phyloP scores from a whole-genome alignment of 1,139 yeast species.

The Hansenula sp. region DNA sequence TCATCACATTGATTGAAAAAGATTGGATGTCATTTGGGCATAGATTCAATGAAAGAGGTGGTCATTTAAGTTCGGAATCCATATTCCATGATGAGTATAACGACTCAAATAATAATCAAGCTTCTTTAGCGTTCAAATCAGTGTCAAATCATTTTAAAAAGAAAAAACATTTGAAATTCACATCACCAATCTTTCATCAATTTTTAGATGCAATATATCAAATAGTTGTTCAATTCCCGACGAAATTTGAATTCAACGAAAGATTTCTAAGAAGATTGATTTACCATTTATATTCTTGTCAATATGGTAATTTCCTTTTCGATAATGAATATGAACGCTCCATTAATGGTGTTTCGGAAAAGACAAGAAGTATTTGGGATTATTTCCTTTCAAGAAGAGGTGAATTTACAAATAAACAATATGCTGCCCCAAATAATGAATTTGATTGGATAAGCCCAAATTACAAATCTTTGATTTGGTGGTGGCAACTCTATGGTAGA shows the following conservation, averaged over 20 bases:
- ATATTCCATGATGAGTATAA: constrained; percentile 30
- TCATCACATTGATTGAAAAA: constrained; percentile 79
- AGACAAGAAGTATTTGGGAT: constrained; percentile 89
- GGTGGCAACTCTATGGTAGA: constrained; percentile 83
- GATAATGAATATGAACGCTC: constrained; percentile 67
- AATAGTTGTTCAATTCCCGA: constrained; percentile 65
- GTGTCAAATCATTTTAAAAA: constrained; percentile 34
- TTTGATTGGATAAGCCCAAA: constrained; percentile 63
- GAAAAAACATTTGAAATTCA: constrained; percentile 44
- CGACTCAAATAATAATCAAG: constrained; percentile 15
- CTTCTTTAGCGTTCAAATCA: constrained; percentile 22
- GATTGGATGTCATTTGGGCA: constrained; percentile 97
- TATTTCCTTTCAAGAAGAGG: constrained; percentile 72
- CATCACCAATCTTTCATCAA: constrained; percentile 91
- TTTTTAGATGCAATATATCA: constrained; percentile 90
- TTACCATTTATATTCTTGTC: constrained; percentile 90
- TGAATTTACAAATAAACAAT: constrained; percentile 64
- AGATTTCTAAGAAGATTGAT: constrained; percentile 77
- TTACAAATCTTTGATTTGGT: constrained; percentile 69
- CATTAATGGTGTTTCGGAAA: constrained; percentile 34
- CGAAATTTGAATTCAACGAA: constrained; percentile 81
- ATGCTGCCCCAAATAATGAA: constrained; percentile 23
- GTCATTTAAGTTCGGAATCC: constrained; percentile 53
- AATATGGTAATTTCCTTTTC: constrained; percentile 85
- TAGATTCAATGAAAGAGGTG: constrained; percentile 79